Evolutionary conservation across 73 alveolate species (phyloP), one percentile per base, ranked within the genome.

Genomic region (Paramecium sonneborni): DNA sequence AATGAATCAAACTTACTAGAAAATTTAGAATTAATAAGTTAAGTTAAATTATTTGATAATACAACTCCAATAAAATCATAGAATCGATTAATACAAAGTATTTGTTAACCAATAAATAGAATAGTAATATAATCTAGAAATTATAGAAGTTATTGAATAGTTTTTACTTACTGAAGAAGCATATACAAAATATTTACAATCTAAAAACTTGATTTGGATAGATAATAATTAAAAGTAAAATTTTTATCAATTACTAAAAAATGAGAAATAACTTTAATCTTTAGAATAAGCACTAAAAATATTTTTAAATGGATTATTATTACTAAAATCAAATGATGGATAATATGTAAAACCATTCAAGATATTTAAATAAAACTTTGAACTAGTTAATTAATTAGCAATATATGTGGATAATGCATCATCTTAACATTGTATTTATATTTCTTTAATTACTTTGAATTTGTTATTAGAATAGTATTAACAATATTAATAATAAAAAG

Each of bases 11-110:
- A 79, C 20, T 79, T 79, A 44, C 23, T 24, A 7, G 52, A 79
- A 39, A 79, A 79, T 15, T 15, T 79, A 10, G 34, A 79, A 43
- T 39, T 79, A 39, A 26, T 79, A 38, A 43, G 69, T 24, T 20
- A 79, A 39, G 32, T 79, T 26, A 79, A 79, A 39, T 37, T 79
- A 32, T 30, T 24, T 18, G 74, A 44, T 46, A 38, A 79, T 18
- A 39, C 39, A 21, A 79, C 90, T 24, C 90, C 90, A 0, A 30
- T 23, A 0, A 79, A 79, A 46, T 20, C 76, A 9, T 79, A 79
- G 34, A 74, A 74, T 23, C 37, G 87, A 79, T 79, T 79, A 37
- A 30, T 34, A 15, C 20, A 79, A 79, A 79, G 90, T 79, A 79
- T 20, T 20, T 79, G 30, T 79, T 20, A 39, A 43, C 26, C 55